Percentiles rank a stretch among this genome's conserved stretches.
Conservation (phyloP, 805 yeast genomes). For the Hanseniaspora clermontiae region DNA sequence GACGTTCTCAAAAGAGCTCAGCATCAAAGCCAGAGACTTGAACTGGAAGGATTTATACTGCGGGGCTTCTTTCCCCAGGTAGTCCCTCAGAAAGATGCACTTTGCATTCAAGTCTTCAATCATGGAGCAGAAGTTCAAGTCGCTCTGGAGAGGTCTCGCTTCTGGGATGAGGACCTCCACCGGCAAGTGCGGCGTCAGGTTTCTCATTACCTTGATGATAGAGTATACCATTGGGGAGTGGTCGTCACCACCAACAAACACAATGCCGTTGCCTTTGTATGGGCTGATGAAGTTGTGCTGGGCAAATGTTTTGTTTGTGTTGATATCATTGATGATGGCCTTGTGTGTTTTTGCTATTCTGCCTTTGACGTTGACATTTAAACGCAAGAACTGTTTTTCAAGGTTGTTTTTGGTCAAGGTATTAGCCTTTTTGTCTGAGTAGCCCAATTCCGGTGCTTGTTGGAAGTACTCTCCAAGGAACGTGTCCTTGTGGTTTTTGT, state of each 20-base stretch:
- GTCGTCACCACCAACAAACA: slow-evolving; percentile 68
- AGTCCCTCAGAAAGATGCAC: slow-evolving; percentile 53
- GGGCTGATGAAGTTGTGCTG: not conserved
- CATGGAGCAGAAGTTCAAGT: slow-evolving; percentile 54
- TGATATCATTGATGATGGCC: not conserved
- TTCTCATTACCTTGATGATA: slow-evolving; percentile 49
- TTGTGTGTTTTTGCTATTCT: not conserved
- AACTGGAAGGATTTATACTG: slow-evolving; percentile 52
- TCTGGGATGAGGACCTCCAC: slow-evolving; percentile 65
- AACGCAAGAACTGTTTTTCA: not conserved
- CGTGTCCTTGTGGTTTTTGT: not conserved
- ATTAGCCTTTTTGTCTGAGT: not conserved
- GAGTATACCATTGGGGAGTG: slow-evolving; percentile 59
- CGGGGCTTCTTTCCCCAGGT: slow-evolving; percentile 38
- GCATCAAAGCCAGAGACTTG: slow-evolving; percentile 56
- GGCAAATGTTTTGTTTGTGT: not conserved
- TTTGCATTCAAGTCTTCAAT: slow-evolving; percentile 33
- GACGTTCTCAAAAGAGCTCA: slow-evolving; percentile 61
- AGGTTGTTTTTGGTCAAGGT: not conserved
- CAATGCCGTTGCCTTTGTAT: slow-evolving; percentile 34
- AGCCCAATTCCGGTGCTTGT: not conserved
- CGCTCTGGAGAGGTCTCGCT: slow-evolving; percentile 40
- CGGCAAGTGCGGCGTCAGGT: slow-evolving; percentile 49
- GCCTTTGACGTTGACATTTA: not conserved
- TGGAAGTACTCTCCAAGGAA: not conserved